phyloP scores from a whole-genome alignment of 257 asterid species.

The Fraxinus anomala region DNA sequence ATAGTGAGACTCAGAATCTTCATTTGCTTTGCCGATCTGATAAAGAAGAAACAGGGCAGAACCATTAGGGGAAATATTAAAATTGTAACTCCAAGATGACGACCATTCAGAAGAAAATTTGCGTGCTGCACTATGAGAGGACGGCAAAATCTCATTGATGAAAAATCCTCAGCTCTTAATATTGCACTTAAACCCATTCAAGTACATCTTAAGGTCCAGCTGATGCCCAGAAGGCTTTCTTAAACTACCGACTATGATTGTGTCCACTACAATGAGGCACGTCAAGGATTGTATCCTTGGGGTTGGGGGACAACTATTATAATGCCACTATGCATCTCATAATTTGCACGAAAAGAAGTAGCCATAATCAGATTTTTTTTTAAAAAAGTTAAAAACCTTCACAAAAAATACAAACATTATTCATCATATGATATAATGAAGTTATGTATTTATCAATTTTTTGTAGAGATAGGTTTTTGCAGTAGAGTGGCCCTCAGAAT shows the following conservation, averaged over 20 bases:
- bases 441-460: too few species aligned
- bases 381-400: too few species aligned
- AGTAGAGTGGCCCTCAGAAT: not conserved
- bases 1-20: slow-evolving; percentile 54
- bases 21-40: slow-evolving; percentile 67
- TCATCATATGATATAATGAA: too few species aligned
- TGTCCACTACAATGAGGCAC: not conserved
- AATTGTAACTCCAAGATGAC: not conserved
- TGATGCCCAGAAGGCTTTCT: not conserved
- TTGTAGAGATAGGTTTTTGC: not conserved
- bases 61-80: not conserved
- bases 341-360: not conserved
- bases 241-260: not conserved
- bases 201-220: not conserved
- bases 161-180: not conserved
- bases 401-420: not conserved
- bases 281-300: not conserved
- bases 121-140: not conserved
- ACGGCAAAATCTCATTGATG: not conserved
- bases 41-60: slow-evolving; percentile 12
- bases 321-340: not conserved
- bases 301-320: not conserved
- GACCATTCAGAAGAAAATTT: not conserved
- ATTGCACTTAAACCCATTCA: not conserved
- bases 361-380: not conserved